A percentile compares a stretch with the other conserved stretches of the same genome.
Conservation (phyloP, 139 green algal genomes). For the Picochlorum sp. region DNA sequence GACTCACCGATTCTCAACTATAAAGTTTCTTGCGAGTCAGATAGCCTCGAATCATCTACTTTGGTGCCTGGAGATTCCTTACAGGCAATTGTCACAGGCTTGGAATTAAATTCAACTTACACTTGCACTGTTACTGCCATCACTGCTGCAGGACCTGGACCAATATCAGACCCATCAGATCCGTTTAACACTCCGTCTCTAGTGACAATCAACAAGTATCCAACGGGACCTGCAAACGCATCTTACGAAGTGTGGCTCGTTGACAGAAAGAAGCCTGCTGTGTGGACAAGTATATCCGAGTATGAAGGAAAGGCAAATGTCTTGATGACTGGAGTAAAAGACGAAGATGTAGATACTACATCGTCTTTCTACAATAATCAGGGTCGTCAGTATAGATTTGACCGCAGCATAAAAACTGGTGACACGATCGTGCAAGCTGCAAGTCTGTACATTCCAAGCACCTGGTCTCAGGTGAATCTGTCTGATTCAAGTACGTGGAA, state of each 20-base stretch:
- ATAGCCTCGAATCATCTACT: not conserved
- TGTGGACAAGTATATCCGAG: not conserved
- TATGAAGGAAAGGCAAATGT: slow-evolving; percentile 4
- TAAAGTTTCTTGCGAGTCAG: not conserved
- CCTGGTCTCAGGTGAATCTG: not conserved
- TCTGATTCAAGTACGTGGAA: slow-evolving; percentile 2
- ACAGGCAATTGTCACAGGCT: not conserved
- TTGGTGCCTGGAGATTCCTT: not conserved
- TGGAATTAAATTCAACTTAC: not conserved
- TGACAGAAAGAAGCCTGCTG: not conserved
- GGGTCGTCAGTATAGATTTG: not conserved
- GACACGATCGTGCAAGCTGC: not conserved
- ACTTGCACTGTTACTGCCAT: not conserved
- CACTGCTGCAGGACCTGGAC: not conserved
- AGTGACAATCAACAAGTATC: not conserved
- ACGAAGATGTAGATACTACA: slow-evolving; percentile 1
- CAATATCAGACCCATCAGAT: not conserved
- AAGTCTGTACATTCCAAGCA: slow-evolving; percentile 3
- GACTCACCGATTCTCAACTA: not conserved
- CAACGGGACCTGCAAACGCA: not conserved
- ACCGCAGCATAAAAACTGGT: not conserved
- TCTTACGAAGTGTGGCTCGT: not conserved
- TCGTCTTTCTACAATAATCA: not conserved
- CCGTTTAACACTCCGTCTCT: not conserved
- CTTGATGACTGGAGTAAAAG: not conserved